A percentile compares a stretch with the other conserved stretches of the same genome.
Evolutionary conservation across 805 yeast species (phyloP).

Genomic region (Saccharomycopsis babjevae): DNA sequence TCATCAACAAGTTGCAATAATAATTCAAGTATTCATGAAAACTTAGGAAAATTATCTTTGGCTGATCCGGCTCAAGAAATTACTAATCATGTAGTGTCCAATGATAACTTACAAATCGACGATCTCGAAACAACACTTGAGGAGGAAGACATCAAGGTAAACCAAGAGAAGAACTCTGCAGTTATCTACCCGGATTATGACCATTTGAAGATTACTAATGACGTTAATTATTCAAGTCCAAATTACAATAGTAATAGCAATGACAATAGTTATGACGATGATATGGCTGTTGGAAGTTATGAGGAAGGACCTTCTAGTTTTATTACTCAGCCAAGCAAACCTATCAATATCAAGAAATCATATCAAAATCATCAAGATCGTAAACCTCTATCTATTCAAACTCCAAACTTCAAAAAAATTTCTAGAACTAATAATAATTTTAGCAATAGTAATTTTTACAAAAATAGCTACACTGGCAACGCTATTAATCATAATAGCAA

Average conservation of each 20-base stretch:
- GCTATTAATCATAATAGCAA: not conserved
- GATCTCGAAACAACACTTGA: slow-evolving; percentile 1
- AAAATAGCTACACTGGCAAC: slow-evolving; percentile 35
- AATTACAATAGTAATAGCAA: not conserved
- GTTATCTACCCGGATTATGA: slow-evolving; percentile 3
- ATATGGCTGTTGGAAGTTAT: slow-evolving; percentile 7
- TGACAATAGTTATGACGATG: slow-evolving; percentile 3
- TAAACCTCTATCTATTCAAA: slow-evolving; percentile 57
- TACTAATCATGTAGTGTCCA: not conserved
- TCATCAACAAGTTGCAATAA: slow-evolving; percentile 16
- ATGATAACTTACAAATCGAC: not conserved
- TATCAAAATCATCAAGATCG: slow-evolving; percentile 27
- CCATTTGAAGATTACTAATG: not conserved
- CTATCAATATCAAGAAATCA: slow-evolving; percentile 23
- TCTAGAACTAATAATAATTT: slow-evolving; percentile 19
- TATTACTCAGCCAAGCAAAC: slow-evolving; percentile 21
- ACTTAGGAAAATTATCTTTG: not conserved
- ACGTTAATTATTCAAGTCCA: slow-evolving; percentile 2
- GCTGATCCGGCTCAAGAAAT: slow-evolving; percentile 5
- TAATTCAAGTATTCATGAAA: not conserved
- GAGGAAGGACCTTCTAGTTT: slow-evolving; percentile 10
- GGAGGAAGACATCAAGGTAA: not conserved
- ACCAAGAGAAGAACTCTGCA: not conserved
- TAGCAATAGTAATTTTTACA: slow-evolving; percentile 14
- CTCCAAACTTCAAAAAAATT: slow-evolving; percentile 29